phyloP scores from a whole-genome alignment of 73 alveolate species.

The Symbiodinium pilosum region DNA sequence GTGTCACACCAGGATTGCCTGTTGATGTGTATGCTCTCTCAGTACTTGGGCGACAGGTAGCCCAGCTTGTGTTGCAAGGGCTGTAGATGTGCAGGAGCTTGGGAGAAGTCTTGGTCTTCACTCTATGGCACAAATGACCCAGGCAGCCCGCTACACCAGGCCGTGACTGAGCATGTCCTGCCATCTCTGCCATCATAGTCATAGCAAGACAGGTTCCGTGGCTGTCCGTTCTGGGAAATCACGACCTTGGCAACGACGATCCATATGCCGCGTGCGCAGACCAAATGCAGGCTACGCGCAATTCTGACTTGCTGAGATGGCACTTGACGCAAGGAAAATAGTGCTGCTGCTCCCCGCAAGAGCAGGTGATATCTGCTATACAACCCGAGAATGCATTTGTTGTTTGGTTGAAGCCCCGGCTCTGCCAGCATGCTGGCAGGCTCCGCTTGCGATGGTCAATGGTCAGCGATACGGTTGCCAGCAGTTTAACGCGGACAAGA shows the following conservation, averaged over 20 bases:
- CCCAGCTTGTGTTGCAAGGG: too few relatives aligned
- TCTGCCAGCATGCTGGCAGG: not conserved
- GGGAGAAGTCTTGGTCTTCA: not conserved
- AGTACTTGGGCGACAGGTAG: too few relatives aligned
- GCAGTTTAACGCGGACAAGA: not conserved
- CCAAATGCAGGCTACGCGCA: not conserved
- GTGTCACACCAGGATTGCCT: not conserved
- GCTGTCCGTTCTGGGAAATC: not conserved
- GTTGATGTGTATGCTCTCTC: too few relatives aligned
- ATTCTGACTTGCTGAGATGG: too few relatives aligned
- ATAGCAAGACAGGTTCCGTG: not conserved
- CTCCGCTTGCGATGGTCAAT: not conserved
- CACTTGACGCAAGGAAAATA: too few relatives aligned
- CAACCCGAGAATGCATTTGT: too few relatives aligned
- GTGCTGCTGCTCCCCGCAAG: too few relatives aligned
- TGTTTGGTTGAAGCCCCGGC: not conserved
- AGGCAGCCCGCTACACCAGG: not conserved
- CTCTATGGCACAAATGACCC: not conserved
- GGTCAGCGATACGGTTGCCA: not conserved
- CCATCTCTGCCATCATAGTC: not conserved
- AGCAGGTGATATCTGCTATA: too few relatives aligned
- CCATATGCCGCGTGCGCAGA: not conserved
- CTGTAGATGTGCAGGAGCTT: not conserved
- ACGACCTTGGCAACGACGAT: slow-evolving; percentile 4
- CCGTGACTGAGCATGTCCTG: too few relatives aligned